phyloP scores from a whole-genome alignment of 306 rosid genomes.

The Prosopis cineraria region DNA sequence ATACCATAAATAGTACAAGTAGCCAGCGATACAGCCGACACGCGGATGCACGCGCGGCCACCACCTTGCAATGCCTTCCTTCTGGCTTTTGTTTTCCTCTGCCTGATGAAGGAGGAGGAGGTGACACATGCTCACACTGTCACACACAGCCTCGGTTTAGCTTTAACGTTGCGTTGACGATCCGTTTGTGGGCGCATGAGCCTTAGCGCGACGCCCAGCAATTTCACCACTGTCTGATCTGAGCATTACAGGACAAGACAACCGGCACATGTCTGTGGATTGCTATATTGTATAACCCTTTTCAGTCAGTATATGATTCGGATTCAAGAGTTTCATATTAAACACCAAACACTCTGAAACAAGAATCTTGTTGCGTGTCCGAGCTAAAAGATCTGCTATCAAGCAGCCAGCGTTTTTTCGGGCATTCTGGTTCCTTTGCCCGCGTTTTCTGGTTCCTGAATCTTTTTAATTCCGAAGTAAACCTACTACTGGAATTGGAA shows the following conservation, averaged over 20 bases:
- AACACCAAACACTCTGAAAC: neutral
- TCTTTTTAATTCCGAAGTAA: constrained; percentile 24
- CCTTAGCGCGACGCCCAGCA: constrained; percentile 11
- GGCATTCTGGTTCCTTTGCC: constrained; percentile 1
- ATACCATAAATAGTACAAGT: neutral
- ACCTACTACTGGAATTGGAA: neutral
- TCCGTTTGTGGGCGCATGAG: constrained; percentile 26
- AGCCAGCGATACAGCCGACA: neutral
- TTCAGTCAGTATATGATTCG: neutral
- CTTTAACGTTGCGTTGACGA: constrained; percentile 33
- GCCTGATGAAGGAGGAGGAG: neutral
- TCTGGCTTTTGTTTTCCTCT: neutral
- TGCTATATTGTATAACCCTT: constrained; percentile 6
- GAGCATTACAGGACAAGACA: constrained; percentile 35
- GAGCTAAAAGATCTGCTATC: constrained; percentile 38
- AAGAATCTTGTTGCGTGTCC: constrained; percentile 15
- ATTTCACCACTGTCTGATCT: constrained; percentile 17
- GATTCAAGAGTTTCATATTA: neutral
- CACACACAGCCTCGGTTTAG: neutral
- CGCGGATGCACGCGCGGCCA: constrained; percentile 32
- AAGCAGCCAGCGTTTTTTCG: constrained; percentile 18
- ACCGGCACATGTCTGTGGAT: constrained; percentile 39
- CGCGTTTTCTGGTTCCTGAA: constrained; percentile 2
- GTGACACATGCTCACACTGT: neutral
- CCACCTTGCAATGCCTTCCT: constrained; percentile 17